Conservation (phyloP, 1,284 basidiomycete genomes). For the Cryptococcus hybrid region DNA sequence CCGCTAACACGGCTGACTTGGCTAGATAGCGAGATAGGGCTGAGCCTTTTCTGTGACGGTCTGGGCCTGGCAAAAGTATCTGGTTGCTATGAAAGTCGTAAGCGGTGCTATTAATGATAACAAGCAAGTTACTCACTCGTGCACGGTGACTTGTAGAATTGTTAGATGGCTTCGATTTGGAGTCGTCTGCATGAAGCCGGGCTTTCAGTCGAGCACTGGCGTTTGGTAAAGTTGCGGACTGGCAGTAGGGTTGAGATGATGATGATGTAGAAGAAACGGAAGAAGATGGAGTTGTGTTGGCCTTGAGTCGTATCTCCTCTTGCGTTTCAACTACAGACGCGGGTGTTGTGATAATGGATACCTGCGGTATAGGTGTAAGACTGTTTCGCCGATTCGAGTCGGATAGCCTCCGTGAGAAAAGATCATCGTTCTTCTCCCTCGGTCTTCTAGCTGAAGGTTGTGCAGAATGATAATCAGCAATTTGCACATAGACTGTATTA, state of each 20-base stretch:
- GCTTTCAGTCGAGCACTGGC: not conserved
- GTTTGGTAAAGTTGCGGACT: not conserved
- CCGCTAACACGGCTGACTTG: slow-evolving; percentile 2
- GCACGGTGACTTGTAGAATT: not conserved
- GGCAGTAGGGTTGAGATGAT: no score
- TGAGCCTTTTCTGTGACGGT: not conserved
- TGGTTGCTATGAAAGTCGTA: not conserved
- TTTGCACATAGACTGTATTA: not conserved
- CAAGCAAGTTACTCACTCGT: not conserved
- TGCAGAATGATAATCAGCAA: not conserved
- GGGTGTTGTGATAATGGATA: not conserved
- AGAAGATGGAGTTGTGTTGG: not conserved
- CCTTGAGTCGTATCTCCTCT: not conserved
- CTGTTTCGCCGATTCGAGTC: slow-evolving; percentile 10
- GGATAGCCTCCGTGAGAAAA: slow-evolving; percentile 10
- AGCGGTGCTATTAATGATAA: not conserved
- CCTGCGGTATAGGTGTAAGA: not conserved
- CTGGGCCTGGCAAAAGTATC: not conserved
- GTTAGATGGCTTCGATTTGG: not conserved
- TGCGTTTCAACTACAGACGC: not conserved
- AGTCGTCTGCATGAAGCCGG: not conserved
- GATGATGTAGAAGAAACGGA: not conserved
- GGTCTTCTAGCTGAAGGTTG: not conserved
- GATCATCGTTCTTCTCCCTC: slow-evolving; percentile 4
- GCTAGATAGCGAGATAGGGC: slow-evolving; percentile 10